Evolutionary conservation across 139 green algal species (phyloP).

Genomic region (Picochlorum sp.): DNA sequence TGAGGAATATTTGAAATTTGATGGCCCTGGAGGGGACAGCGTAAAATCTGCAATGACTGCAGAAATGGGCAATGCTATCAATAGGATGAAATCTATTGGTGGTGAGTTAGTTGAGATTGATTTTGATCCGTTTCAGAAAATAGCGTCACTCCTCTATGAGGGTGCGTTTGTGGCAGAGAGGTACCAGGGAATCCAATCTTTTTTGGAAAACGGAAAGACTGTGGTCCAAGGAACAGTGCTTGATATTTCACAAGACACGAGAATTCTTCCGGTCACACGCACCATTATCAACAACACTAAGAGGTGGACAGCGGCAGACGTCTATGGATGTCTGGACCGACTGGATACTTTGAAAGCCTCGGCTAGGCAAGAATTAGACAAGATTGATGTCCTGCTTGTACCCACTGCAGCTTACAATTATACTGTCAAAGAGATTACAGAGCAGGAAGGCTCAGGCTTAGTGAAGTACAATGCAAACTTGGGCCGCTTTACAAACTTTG

Average conservation of each 20-base stretch:
- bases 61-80: constrained; percentile 29
- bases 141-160: constrained; percentile 57
- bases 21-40: constrained; percentile 32
- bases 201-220: constrained; percentile 31
- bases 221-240: background rate
- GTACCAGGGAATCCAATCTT: constrained; percentile 52
- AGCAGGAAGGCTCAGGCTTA: constrained; percentile 22
- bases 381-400: constrained; percentile 57
- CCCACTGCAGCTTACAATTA: constrained; percentile 65
- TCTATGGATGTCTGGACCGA: constrained; percentile 34
- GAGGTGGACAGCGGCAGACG: constrained; percentile 44
- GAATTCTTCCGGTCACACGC: constrained; percentile 53
- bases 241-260: constrained; percentile 28
- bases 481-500: constrained; percentile 74
- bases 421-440: constrained; percentile 35
- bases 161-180: constrained; percentile 66
- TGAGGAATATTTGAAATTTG: constrained; percentile 38
- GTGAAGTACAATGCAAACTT: constrained; percentile 50
- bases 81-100: constrained; percentile 29
- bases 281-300: constrained; percentile 36
- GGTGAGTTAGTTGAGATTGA: constrained; percentile 43
- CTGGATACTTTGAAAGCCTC: constrained; percentile 11
- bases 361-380: constrained; percentile 31
- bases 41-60: background rate
- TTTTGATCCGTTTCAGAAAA: constrained; percentile 47